These are phyloP conservation scores for Penicillium waksmanii DNA, from an alignment of 495 filamentous ascomycete species.

Conservation along the genomic window DNA sequence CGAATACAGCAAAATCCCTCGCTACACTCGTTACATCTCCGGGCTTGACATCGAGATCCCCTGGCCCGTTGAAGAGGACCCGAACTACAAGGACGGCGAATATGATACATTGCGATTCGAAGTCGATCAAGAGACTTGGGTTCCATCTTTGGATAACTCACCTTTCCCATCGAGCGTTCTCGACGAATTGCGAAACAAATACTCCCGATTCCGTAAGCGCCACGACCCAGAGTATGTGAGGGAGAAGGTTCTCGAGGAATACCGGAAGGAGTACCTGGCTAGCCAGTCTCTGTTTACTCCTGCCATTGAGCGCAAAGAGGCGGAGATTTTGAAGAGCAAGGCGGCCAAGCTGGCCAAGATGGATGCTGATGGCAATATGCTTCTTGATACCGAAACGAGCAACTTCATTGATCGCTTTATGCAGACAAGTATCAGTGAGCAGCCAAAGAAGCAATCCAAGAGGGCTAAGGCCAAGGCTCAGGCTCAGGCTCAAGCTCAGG, in stretches of 20 bases:
- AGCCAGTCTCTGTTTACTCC: conserved; percentile 54
- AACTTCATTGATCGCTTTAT: conserved; percentile 44
- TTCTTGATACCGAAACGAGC: conserved; percentile 36
- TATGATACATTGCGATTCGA: conserved; percentile 75
- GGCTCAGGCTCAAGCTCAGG: not conserved
- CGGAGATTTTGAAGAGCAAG: conserved; percentile 27
- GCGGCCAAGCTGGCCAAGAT: conserved; percentile 28
- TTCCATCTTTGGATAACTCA: conserved; percentile 69
- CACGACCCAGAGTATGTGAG: conserved; percentile 67
- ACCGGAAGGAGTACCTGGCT: conserved; percentile 59
- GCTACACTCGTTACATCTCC: conserved; percentile 47
- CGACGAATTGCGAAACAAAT: conserved; percentile 87
- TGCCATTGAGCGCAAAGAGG: conserved; percentile 36
- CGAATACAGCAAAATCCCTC: conserved; percentile 38
- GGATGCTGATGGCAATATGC: conserved; percentile 42
- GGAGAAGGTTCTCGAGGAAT: conserved; percentile 60
- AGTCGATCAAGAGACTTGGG: conserved; percentile 74
- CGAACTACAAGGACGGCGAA: conserved; percentile 50
- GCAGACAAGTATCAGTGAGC: conserved; percentile 21
- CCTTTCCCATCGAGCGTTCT: conserved; percentile 82
- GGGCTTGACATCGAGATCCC: conserved; percentile 65
- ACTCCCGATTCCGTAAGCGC: conserved; percentile 77
- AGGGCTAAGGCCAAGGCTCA: conserved; percentile 15
- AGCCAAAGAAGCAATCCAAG: conserved; percentile 11
- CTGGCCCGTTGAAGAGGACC: conserved; percentile 62